Base-by-base conservation (phyloP, 169 alveolate genomes). In the Eimeria necatrix region DNA sequence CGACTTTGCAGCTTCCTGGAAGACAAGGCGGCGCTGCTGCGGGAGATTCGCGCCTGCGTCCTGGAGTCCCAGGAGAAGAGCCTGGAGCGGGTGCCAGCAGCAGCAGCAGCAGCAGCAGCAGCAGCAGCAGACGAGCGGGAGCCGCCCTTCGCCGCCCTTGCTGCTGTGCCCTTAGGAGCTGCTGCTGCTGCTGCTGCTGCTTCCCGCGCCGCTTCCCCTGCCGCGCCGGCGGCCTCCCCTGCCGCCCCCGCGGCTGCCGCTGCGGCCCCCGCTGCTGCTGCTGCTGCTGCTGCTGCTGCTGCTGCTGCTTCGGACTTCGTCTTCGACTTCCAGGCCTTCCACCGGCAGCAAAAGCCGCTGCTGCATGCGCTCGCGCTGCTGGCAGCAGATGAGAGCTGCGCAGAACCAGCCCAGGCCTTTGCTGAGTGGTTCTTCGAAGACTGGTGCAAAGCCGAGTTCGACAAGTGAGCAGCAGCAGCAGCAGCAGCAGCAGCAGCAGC, bases 281-380 rank as follows among this genome's bases (percentile, higher is more conserved):
- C 73, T 61, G 73, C n/a, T 61, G 6, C 73, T 61, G 73, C 6
- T 4, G 73, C n/a, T 16, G 4, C 32, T 3, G 8, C 51, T 4
- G 85, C 46, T 8, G 94, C 41, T 4, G 81, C 4, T 20, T 24
- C 81, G n/a, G 84, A 70, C 52, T 87, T 87, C 51, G 94, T 87
- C 22, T 87, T 87, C 84, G 49, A 87, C 48, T 87, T 87, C 48
- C 48, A 9, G 4, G 56, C 18, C n/a, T 87, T 87, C 22, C 94
- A 87, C 53, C 84, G 94, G 48, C 84, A 87, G 70, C 70, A 87
- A 73, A 87, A 87, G 70, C 94, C 94, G 22, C 12, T 87, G 64
- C 64, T 87, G 32, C 84, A 87, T 32, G 94, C 94, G 16, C 59
- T 87, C 4, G 48, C 51, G 12, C 68, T 61, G 8, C 51, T 87